Evolutionary conservation across 805 yeast species (phyloP).

Genomic region (Wickerhamomyces pijperi): DNA sequence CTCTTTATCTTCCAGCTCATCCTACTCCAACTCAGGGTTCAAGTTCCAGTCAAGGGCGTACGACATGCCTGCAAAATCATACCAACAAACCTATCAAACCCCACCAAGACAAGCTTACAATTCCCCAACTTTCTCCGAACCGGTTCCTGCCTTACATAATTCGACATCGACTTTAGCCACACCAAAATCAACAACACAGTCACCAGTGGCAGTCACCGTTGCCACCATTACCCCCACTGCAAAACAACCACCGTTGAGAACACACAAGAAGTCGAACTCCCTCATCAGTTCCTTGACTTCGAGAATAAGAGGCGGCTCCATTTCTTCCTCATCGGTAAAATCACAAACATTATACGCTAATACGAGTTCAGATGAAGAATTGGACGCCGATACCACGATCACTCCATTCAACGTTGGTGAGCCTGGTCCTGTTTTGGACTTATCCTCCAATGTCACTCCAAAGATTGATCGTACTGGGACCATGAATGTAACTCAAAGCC

Average conservation of each 20-base stretch:
- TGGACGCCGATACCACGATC: constrained; percentile 14
- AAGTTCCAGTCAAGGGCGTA: constrained; percentile 26
- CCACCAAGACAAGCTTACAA: constrained; percentile 1
- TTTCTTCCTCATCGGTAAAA: constrained; percentile 5
- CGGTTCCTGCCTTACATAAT: background rate
- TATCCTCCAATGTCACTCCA: too few species aligned
- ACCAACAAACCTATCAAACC: background rate
- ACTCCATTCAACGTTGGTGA: constrained; percentile 18
- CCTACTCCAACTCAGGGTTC: constrained; percentile 14
- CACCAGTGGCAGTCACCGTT: too few species aligned
- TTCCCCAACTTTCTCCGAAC: background rate
- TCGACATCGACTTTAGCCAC: background rate
- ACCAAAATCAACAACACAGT: too few species aligned
- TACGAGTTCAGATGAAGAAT: constrained; percentile 5
- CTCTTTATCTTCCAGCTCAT: constrained; percentile 8
- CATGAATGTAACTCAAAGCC: too few species aligned
- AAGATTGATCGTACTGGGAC: too few species aligned
- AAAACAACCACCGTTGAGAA: background rate
- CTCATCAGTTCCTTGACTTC: constrained; percentile 9
- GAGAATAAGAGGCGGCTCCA: constrained; percentile 12
- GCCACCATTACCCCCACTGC: too few species aligned
- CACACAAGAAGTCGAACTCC: constrained; percentile 16
- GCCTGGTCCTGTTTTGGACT: constrained; percentile 20
- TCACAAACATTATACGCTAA: background rate
- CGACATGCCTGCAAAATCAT: constrained; percentile 20